Conservation (phyloP, 1,139 yeast genomes). For the Hyphopichia pseudoburtonii region DNA sequence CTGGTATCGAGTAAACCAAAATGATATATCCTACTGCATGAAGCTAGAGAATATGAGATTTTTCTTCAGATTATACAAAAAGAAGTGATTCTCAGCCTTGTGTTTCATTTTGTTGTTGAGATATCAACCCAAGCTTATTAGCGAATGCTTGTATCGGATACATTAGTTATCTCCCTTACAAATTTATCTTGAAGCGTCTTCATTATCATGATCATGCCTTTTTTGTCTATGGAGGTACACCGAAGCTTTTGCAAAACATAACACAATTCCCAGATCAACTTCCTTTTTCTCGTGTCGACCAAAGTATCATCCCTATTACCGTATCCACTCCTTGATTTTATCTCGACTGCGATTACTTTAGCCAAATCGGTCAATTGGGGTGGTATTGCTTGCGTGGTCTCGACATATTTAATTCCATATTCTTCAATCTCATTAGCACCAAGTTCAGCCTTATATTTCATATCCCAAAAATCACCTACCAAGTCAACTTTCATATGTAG, state of each 20-base stretch:
- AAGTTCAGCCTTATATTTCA: constrained; percentile 23
- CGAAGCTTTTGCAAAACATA: constrained; percentile 12
- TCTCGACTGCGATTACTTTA: constrained; percentile 16
- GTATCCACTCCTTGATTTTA: constrained; percentile 6
- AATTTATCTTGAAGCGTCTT: constrained; percentile 9
- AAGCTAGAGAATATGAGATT: constrained; percentile 86
- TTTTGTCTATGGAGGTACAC: constrained; percentile 3
- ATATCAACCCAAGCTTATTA: too few relatives aligned
- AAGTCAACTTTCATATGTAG: constrained; percentile 24
- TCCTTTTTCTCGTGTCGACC: constrained; percentile 9
- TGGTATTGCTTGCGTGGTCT: constrained; percentile 18
- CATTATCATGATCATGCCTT: background rate
- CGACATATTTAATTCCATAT: constrained; percentile 26
- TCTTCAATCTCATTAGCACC: constrained; percentile 20
- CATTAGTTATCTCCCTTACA: constrained; percentile 11
- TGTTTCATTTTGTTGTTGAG: too few relatives aligned
- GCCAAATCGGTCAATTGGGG: constrained; percentile 21
- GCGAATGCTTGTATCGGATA: too few relatives aligned
- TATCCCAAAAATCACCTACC: constrained; percentile 16
- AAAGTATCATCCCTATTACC: background rate
- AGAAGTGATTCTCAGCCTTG: constrained; percentile 27
- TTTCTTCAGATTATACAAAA: constrained; percentile 71
- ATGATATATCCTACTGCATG: constrained; percentile 60
- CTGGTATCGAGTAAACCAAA: constrained; percentile 70
- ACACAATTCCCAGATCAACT: constrained; percentile 12